phyloP scores from a whole-genome alignment of 2,329 filamentous ascomycete species.

The Myriosclerotinia duriaeana region DNA sequence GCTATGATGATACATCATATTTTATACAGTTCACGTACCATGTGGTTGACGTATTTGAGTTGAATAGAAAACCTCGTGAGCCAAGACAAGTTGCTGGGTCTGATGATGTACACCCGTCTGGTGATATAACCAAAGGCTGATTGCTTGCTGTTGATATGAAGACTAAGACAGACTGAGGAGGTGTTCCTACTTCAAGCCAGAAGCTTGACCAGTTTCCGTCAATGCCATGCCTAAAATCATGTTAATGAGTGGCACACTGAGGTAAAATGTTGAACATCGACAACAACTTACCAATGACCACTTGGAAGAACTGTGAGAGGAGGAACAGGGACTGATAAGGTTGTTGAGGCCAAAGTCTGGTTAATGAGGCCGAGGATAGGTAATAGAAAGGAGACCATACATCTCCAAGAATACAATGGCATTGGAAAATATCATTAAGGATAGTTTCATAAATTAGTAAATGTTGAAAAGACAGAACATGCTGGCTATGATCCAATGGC shows the following conservation, averaged over 20 bases:
- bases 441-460: slow-evolving; percentile 21
- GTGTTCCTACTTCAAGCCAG: slow-evolving; percentile 47
- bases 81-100: slow-evolving; percentile 40
- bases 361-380: slow-evolving; percentile 11
- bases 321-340: slow-evolving; percentile 17
- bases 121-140: slow-evolving; percentile 34
- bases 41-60: slow-evolving; percentile 42
- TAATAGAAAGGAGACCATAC: slow-evolving; percentile 19
- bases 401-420: slow-evolving; percentile 22
- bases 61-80: slow-evolving; percentile 43
- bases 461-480: slow-evolving; percentile 21
- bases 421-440: slow-evolving; percentile 23
- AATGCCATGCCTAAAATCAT: slow-evolving; percentile 22
- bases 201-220: slow-evolving; percentile 73
- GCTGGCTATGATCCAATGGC: slow-evolving; percentile 20
- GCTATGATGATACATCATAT: not conserved
- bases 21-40: slow-evolving; percentile 36
- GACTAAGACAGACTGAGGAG: slow-evolving; percentile 29
- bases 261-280: not conserved
- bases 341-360: slow-evolving; percentile 18
- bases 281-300: slow-evolving; percentile 23
- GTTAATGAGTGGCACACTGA: not conserved
- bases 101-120: slow-evolving; percentile 28
- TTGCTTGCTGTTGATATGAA: slow-evolving; percentile 44
- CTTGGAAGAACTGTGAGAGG: slow-evolving; percentile 21